phyloP scores from a whole-genome alignment of 2,329 filamentous ascomycete genomes.

The Podosphaera fusca region DNA sequence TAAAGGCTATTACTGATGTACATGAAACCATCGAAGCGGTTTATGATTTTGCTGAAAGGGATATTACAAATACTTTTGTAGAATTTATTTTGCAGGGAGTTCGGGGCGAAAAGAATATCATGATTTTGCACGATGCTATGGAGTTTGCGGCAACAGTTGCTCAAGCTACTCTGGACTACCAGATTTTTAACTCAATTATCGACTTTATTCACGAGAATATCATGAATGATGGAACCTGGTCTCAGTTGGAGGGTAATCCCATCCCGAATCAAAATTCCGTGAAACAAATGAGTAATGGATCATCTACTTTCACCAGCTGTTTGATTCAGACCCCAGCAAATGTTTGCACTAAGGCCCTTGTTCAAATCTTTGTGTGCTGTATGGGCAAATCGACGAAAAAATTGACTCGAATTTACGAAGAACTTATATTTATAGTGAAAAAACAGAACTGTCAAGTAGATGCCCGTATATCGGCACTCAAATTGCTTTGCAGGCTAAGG shows the following conservation, averaged over 20 bases:
- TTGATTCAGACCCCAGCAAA: conserved; percentile 34
- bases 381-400: conserved; percentile 45
- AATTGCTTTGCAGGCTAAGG: conserved; percentile 58
- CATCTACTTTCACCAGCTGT: conserved; percentile 3
- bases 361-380: conserved; percentile 52
- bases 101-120: conserved; percentile 36
- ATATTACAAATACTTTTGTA: conserved; percentile 33
- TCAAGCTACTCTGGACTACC: conserved; percentile 27
- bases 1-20: conserved; percentile 31
- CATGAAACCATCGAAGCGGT: conserved; percentile 25
- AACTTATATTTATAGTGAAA: conserved; percentile 39
- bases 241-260: background rate
- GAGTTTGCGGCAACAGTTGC: conserved; percentile 41
- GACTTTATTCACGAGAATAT: conserved; percentile 29
- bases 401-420: conserved; percentile 35
- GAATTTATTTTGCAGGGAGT: conserved; percentile 37
- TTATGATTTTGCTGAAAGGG: conserved; percentile 32
- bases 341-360: conserved; percentile 46
- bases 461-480: conserved; percentile 51
- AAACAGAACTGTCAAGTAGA: conserved; percentile 37
- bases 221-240: conserved; percentile 20
- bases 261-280: background rate
- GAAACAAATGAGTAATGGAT: background rate
- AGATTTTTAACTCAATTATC: conserved; percentile 35
- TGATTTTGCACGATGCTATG: conserved; percentile 40